These are phyloP conservation scores for Colletotrichum sp. DNA, from an alignment of 2,329 filamentous ascomycete genomes.

Conservation along the genomic window DNA sequence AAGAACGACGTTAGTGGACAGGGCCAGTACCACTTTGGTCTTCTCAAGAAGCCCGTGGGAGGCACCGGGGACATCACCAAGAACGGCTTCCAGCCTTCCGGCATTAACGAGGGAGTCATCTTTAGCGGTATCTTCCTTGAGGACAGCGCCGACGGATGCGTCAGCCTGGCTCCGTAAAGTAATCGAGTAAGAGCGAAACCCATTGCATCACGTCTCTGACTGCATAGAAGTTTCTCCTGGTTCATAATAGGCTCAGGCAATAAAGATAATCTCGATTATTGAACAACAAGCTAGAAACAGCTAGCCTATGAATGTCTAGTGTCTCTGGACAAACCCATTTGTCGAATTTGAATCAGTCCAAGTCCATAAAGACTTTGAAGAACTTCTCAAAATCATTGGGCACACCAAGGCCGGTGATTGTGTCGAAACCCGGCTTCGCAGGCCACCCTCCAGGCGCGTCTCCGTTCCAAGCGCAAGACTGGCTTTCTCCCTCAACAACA, in stretches of 20 bases:
- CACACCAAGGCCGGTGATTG: constrained; percentile 55
- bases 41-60: constrained; percentile 64
- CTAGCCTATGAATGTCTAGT: background rate
- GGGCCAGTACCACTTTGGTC: constrained; percentile 67
- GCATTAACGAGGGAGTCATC: constrained; percentile 57
- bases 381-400: constrained; percentile 46
- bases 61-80: constrained; percentile 47
- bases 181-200: background rate
- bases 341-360: background rate
- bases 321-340: background rate
- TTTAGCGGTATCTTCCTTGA: constrained; percentile 60
- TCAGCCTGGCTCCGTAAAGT: constrained; percentile 3
- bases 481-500: constrained; percentile 43
- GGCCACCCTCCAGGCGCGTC: constrained; percentile 46
- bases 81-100: constrained; percentile 51
- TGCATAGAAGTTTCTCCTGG: background rate
- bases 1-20: constrained; percentile 58
- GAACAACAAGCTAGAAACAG: background rate
- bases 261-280: background rate
- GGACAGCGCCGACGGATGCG: constrained; percentile 40
- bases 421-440: constrained; percentile 50
- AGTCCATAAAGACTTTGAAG: constrained; percentile 12
- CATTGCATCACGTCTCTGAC: background rate
- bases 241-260: background rate
- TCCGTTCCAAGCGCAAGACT: constrained; percentile 43